phyloP scores from a whole-genome alignment of 495 filamentous ascomycete genomes.

The Articulospora tetracladia region DNA sequence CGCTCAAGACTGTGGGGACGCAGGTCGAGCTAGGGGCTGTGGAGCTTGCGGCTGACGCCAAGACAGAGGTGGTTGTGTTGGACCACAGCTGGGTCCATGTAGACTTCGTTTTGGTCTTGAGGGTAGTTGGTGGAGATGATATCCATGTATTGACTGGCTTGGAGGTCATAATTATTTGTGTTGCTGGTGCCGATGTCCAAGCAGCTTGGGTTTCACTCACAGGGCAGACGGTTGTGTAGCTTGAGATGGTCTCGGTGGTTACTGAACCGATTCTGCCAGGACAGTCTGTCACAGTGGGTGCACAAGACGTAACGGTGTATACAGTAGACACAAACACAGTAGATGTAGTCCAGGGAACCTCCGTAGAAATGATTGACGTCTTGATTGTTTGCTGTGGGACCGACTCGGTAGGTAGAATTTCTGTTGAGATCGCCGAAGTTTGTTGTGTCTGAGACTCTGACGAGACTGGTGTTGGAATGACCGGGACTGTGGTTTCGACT shows the following conservation, averaged over 20 bases:
- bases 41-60: not conserved
- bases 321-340: slow-evolving; percentile 56
- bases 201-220: no score
- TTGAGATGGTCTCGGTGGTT: not conserved
- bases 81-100: slow-evolving; percentile 16
- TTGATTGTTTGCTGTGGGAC: no score
- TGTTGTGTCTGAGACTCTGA: not conserved
- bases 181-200: no score
- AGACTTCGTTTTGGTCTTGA: not conserved
- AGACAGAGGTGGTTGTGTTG: not conserved
- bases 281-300: slow-evolving; percentile 54
- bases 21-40: slow-evolving; percentile 31
- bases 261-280: slow-evolving; percentile 27
- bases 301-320: slow-evolving; percentile 55
- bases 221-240: not conserved
- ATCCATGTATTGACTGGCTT: not conserved
- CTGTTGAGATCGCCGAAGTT: no score
- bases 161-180: no score
- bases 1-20: slow-evolving; percentile 43
- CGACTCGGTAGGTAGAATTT: no score
- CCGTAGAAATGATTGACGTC: no score
- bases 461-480: not conserved
- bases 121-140: not conserved
- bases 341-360: no score
- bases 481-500: not conserved